Conservation (phyloP, 169 alveolate species). For the Plasmodium knowlesi region DNA sequence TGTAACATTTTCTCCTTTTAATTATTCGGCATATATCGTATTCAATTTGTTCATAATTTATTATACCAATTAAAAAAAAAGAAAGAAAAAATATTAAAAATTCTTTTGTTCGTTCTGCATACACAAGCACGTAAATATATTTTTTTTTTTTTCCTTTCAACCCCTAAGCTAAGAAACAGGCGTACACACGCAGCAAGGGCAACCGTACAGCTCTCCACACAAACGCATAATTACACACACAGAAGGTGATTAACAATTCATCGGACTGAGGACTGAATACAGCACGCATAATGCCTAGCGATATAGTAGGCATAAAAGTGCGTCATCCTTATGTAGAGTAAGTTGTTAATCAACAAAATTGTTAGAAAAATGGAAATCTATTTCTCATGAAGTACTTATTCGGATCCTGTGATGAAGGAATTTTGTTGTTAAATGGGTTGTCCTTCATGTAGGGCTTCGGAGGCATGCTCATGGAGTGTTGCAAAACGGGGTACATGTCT, state of each 20-base stretch:
- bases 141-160: not conserved
- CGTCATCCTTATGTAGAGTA: not conserved
- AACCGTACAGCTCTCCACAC: not conserved
- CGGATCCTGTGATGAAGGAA: conserved; percentile 56
- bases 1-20: not conserved
- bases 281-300: not conserved
- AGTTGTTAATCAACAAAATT: not conserved
- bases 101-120: not conserved
- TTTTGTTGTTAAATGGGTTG: conserved; percentile 2
- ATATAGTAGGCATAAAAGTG: not conserved
- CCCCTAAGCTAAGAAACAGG: not conserved
- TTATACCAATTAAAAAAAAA: conserved; percentile 5
- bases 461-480: conserved; percentile 9
- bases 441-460: conserved; percentile 54
- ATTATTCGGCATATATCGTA: not conserved
- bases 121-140: not conserved
- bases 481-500: conserved; percentile 36
- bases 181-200: not conserved
- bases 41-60: conserved; percentile 29
- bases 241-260: not conserved
- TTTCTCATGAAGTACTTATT: conserved; percentile 48
- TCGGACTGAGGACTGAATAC: not conserved
- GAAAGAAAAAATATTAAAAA: not conserved
- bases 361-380: conserved; percentile 16
- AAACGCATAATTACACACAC: not conserved